A percentile compares a stretch with the other conserved stretches of the same genome.
These are phyloP conservation scores for Choanephora cucurbitarum DNA, from an alignment of 371 early-diverging fungal species.

Conservation along the genomic window DNA sequence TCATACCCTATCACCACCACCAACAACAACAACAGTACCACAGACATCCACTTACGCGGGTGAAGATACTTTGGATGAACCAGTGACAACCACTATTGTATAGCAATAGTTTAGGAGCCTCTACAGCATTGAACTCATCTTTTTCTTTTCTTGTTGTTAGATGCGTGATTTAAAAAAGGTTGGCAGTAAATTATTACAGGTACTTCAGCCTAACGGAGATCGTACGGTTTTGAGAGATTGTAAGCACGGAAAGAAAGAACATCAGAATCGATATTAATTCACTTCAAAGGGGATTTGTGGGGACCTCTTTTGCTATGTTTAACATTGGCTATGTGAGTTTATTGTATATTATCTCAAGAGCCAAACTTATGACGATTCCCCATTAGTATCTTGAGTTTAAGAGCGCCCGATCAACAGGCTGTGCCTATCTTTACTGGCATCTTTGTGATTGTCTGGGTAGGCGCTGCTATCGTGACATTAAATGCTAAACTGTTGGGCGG, in stretches of 20 bases:
- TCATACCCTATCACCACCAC: no score
- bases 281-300: conserved; percentile 87
- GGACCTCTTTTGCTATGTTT: conserved; percentile 92
- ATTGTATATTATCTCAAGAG: background rate
- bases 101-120: no score
- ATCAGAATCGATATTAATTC: background rate
- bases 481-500: conserved; percentile 94
- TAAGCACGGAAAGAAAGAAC: conserved; percentile 32
- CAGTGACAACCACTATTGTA: conserved; percentile 82
- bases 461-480: conserved; percentile 87
- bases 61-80: conserved; percentile 88
- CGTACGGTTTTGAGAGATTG: conserved; percentile 77
- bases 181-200: conserved; percentile 71
- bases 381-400: conserved; percentile 59
- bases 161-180: conserved; percentile 77
- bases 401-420: conserved; percentile 72
- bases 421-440: conserved; percentile 87
- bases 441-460: conserved; percentile 91
- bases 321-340: conserved; percentile 80
- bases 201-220: conserved; percentile 68
- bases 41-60: conserved; percentile 13
- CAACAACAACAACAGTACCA: background rate
- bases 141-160: no score
- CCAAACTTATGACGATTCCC: no score
- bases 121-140: no score